Base-by-base conservation (phyloP, 2,329 filamentous ascomycete species). In the Mollisiaceae sp. region DNA sequence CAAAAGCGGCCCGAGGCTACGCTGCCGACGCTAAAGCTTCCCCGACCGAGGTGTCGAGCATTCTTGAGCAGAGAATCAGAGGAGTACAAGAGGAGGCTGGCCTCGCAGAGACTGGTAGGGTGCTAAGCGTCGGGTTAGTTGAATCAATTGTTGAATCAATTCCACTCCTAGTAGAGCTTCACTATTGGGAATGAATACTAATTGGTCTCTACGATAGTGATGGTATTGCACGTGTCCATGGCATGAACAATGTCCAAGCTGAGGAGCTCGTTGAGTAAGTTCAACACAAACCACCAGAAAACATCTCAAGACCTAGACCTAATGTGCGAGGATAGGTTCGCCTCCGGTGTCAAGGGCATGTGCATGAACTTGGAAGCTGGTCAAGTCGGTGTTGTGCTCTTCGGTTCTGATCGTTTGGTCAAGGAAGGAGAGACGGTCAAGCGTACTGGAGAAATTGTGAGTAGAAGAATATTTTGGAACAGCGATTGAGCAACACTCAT, bases 321-420 rank as follows among this genome's bases (percentile, higher is more conserved):
- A 32, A 32, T 32, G 70, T 67, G 12, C 27, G 62, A 38, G 62
- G 56, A 65, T 74, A 97, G 94, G 88, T 99, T 99, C 87, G 93
- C 95, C 78, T 99, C 95, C 74, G 95, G 95, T 83, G 95, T 98
- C 84, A 98, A 98, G 91, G 95, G 95, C 83, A 99, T 99, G 95
- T 98, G 94, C 92, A 98, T 99, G 94, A 99, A 99, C 92, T 90
- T 99, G 85, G 95, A 99, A 87, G 95, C 95, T 83, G 95, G 95
- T 82, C 95, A 98, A 85, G 95, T 99, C 86, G 95, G 95, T 97
- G 94, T 99, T 79, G 95, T 99, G 89, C 89, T 99, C 80, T 99
- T 99, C 89, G 95, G 95, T 90, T 98, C 95, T 80, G 95, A 99
- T 86, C 94, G 95, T 94, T 89, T 97, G 78, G 95, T 99, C 89